A percentile compares a stretch with the other conserved stretches of the same genome.
These are phyloP conservation scores for Coemansia sp. DNA, from an alignment of 192 early-diverging fungal species.

Conservation along the genomic window DNA sequence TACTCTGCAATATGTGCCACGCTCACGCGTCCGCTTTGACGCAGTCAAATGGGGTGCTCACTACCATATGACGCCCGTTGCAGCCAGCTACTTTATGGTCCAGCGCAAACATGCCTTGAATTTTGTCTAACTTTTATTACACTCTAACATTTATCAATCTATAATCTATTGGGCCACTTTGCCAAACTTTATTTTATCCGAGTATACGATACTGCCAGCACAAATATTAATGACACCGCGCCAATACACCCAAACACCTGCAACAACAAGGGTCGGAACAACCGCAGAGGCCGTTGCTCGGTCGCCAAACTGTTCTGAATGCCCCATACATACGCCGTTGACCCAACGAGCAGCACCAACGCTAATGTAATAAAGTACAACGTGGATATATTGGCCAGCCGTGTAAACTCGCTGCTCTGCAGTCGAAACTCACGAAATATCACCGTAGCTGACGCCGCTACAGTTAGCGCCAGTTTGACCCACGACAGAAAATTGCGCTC, in stretches of 20 bases:
- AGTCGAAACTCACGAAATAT: conserved; percentile 18
- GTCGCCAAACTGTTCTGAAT: conserved; percentile 17
- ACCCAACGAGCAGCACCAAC: conserved; percentile 18
- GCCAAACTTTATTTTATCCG: background rate
- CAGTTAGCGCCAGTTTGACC: conserved; percentile 38
- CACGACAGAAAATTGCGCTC: conserved; percentile 53
- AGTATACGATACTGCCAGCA: conserved; percentile 16
- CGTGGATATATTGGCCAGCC: conserved; percentile 16
- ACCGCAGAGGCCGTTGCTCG: conserved; percentile 17
- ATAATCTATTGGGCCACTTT: no score
- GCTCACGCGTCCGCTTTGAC: conserved; percentile 35
- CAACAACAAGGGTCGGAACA: conserved; percentile 27
- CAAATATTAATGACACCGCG: conserved; percentile 39
- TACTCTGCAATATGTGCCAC: conserved; percentile 12
- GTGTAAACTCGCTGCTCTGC: background rate
- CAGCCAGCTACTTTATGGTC: conserved; percentile 33
- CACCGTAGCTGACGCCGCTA: conserved; percentile 23
- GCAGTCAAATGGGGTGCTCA: conserved; percentile 21
- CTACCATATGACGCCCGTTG: conserved; percentile 32
- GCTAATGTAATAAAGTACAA: conserved; percentile 29
- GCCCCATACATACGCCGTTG: conserved; percentile 26
- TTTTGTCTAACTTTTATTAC: background rate
- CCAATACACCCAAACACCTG: conserved; percentile 26
- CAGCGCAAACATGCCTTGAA: conserved; percentile 15
- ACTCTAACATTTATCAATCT: background rate